Evolutionary conservation across 148 eudicot genomes (phyloP).

Genomic region (Arctostaphylos glauca): DNA sequence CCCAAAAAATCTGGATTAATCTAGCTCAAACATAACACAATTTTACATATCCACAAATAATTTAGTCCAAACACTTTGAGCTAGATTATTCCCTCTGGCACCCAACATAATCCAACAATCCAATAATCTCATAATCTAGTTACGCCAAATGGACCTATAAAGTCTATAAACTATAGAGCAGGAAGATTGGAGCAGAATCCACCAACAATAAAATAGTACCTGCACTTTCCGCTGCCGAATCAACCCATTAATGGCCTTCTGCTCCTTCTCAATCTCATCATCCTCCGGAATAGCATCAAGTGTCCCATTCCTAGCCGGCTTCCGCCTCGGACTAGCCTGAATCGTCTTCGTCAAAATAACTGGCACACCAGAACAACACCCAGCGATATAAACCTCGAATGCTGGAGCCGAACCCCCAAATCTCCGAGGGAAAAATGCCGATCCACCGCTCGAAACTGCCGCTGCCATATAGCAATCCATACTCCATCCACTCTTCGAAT

Average conservation of each 20-base stretch:
- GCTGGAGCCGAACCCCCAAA: slow-evolving; percentile 56
- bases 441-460: slow-evolving; percentile 29
- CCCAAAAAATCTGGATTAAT: too few species aligned
- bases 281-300: slow-evolving; percentile 76
- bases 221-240: slow-evolving; percentile 45
- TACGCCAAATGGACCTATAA: too few species aligned
- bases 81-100: too few species aligned
- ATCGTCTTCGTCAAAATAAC: slow-evolving; percentile 78
- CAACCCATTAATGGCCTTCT: slow-evolving; percentile 29
- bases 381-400: slow-evolving; percentile 87
- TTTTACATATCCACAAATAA: too few species aligned
- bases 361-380: slow-evolving; percentile 67
- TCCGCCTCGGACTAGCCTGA: slow-evolving; percentile 59
- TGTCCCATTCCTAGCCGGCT: slow-evolving; percentile 32
- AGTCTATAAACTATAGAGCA: not conserved
- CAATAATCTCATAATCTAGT: too few species aligned
- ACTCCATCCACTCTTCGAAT: slow-evolving; percentile 51
- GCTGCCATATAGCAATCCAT: slow-evolving; percentile 60
- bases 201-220: slow-evolving; percentile 34
- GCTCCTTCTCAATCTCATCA: slow-evolving; percentile 64
- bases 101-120: too few species aligned
- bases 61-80: too few species aligned
- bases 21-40: too few species aligned
- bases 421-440: slow-evolving; percentile 60
- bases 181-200: not conserved